Evolutionary conservation across 371 early-diverging fungal genomes (phyloP).

Genomic region (Cokeromyces recurvatus): DNA sequence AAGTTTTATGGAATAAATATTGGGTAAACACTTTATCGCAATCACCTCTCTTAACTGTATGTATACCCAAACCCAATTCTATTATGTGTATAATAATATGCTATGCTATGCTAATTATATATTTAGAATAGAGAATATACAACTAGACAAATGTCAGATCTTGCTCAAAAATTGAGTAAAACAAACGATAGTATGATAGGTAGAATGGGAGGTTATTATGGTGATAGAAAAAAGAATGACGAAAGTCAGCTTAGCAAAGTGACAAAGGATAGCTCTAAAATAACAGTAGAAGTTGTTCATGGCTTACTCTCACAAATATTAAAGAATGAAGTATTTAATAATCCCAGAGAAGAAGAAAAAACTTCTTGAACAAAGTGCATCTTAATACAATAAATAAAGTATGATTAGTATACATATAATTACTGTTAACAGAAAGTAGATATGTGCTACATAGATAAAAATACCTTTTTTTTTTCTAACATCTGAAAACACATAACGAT

Average conservation of each 20-base stretch:
- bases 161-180: constrained; percentile 81
- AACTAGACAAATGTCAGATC: constrained; percentile 72
- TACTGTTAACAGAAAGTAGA: no score
- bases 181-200: constrained; percentile 60
- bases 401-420: no score
- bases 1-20: constrained; percentile 94
- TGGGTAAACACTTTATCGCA: constrained; percentile 94
- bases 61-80: neutral
- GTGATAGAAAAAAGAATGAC: constrained; percentile 61
- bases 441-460: no score
- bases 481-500: no score
- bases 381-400: no score
- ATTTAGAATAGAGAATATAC: constrained; percentile 77
- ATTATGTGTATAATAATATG: neutral
- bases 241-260: constrained; percentile 69
- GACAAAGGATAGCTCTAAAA: constrained; percentile 77
- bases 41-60: constrained; percentile 84
- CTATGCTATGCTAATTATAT: neutral
- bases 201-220: constrained; percentile 51
- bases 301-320: constrained; percentile 79
- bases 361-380: no score
- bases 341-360: no score
- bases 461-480: no score
- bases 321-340: constrained; percentile 76
- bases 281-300: constrained; percentile 75